Conservation (phyloP, 1,284 basidiomycete genomes). For the Cutaneotrichosporon mucoides region DNA sequence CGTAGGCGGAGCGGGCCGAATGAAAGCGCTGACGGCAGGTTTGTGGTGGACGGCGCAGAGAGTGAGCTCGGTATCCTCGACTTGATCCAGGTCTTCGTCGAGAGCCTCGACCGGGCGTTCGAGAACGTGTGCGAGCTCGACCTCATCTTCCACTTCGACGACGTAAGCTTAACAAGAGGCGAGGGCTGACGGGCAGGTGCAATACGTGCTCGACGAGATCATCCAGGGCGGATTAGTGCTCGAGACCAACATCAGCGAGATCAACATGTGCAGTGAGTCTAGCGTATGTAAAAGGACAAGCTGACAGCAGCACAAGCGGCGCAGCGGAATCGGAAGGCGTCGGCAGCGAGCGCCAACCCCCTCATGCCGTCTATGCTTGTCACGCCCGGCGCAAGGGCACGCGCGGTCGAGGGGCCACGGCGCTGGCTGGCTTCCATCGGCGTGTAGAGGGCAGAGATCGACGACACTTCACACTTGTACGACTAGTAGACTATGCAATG, state of each 20-base stretch:
- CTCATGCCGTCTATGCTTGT: slow-evolving; percentile 40
- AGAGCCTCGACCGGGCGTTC: slow-evolving; percentile 90
- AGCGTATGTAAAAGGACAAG: too few species aligned
- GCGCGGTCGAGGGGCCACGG: slow-evolving; percentile 31
- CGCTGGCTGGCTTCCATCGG: slow-evolving; percentile 45
- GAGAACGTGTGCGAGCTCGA: slow-evolving; percentile 99
- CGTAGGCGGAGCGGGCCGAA: slow-evolving; percentile 9
- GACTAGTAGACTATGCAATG: slow-evolving; percentile 16
- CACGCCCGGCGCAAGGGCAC: slow-evolving; percentile 21
- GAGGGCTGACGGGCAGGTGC: slow-evolving; percentile 59
- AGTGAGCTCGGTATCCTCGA: slow-evolving; percentile 95
- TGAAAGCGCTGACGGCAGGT: slow-evolving; percentile 43
- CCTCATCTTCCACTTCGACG: slow-evolving; percentile 97
- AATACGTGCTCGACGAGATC: slow-evolving; percentile 89
- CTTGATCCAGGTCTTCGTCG: slow-evolving; percentile 97
- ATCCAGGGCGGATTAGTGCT: slow-evolving; percentile 95
- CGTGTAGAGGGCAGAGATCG: slow-evolving; percentile 22
- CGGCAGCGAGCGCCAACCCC: slow-evolving; percentile 39
- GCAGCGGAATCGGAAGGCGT: slow-evolving; percentile 40
- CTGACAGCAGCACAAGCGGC: slow-evolving; percentile 33
- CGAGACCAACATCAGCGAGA: slow-evolving; percentile 96
- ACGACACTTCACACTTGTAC: not conserved
- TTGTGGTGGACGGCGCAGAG: slow-evolving; percentile 91
- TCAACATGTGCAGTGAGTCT: slow-evolving; percentile 66
- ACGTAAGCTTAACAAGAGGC: slow-evolving; percentile 56